Evolutionary conservation across 768 basidiomycete genomes (phyloP), one percentile per base, ranked within the genome.

Genomic region (Amanita polypyramis): DNA sequence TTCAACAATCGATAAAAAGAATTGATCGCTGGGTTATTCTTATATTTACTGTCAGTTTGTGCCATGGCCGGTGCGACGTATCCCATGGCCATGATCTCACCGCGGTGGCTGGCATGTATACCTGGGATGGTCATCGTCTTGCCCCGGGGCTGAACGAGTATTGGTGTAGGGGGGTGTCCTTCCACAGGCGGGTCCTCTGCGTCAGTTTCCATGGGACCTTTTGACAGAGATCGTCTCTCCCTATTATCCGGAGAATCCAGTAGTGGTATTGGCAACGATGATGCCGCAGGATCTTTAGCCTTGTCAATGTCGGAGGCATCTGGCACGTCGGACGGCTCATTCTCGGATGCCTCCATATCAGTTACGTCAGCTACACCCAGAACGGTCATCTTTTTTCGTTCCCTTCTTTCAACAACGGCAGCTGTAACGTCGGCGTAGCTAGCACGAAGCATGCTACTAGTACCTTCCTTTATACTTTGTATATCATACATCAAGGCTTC

Each of bases 101-200:
- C 85, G n/a, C 77, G 78, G 57, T 90, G 82, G 55, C 80, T 85
- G 2, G 79, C 86, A 56, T 90, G 88, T 51, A 92, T 92, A 1
- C 86, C 85, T 7, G 89, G 89, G 53, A 92, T 91, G 11, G 77
- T 80, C 89, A 92, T 92, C 35, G 75, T 82, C 55, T 79, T 83
- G 25, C 78, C 82, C 58, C 80, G 78, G 2, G 88, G 88, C 57
- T 90, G 89, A 14, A 79, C 79, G 54, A 81, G 77, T 54, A 86
- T 85, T 6, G 81, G 77, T 14, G 70, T 64, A 8, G 60, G 60
- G 39, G 65, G 54, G 17, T 57, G 49, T 21, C 56, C 59, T 23
- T 52, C 45, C 27, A 45, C 51, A 7, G 56, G 43, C 27, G 50
- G 49, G 39, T 54, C 62, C 34, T 67, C 65, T 25, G 55, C 56